Base-by-base conservation (phyloP, 2,329 filamentous ascomycete species). In the Malbranchea zuffiana region DNA sequence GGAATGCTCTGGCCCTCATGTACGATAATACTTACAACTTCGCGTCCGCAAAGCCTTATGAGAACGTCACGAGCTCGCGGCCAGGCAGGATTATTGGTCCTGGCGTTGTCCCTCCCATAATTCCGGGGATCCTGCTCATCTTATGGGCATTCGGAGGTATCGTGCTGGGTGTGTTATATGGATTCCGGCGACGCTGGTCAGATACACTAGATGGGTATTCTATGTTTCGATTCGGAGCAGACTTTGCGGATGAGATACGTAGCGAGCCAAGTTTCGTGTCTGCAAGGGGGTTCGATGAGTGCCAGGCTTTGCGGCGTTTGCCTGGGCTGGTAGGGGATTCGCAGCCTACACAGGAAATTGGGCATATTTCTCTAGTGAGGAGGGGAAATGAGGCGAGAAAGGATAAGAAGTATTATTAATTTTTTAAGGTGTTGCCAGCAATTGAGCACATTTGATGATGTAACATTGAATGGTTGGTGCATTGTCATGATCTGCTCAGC, bases 191-290 rank as follows among this genome's bases (percentile, higher is more conserved):
- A n/a, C 42, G 44, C 6, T 46, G 44, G 42, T 27, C 30, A n/a
- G 39, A 46, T 20, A 38, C 38, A 3, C 24, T 45, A 4, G 41
- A 44, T 28, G 38, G 38, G n/a, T 44, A 29, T 26, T 36, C 23
- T 28, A 40, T 44, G 32, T 44, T 42, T 29, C 18, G 39, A 5
- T 44, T 42, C 19, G 42, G 39, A 7, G 30, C 29, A 18, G 27
- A 42, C 29, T 34, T 33, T 23, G 11, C 19, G 12, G 23, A 25
- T n/a, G n/a, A 33, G 6, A 34, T 34, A 19, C 20, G 13, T 15
- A 12, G n/a, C n/a, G n/a, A n/a, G n/a, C n/a, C n/a, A n/a, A n/a
- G n/a, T n/a, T n/a, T n/a, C n/a, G n/a, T n/a, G n/a, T n/a, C n/a
- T n/a, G n/a, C n/a, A n/a, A n/a, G n/a, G n/a, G n/a, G n/a, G n/a